Conservation (phyloP, 352 stramenopile genomes). For the Globisporangium viniferum region DNA sequence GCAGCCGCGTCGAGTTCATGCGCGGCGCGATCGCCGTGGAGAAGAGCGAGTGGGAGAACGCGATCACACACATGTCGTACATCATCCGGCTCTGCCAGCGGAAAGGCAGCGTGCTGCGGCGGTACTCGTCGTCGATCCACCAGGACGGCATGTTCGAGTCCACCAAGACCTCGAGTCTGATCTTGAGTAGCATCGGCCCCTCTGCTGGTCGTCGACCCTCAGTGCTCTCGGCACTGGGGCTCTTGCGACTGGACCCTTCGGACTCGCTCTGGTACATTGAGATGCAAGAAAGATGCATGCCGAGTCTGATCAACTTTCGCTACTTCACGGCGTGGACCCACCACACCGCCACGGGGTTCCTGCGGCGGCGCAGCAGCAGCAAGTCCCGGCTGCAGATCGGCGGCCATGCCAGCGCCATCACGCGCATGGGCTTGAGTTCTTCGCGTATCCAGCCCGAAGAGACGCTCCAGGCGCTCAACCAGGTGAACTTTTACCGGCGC, state of each 20-base stretch:
- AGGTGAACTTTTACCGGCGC: slow-evolving; percentile 63
- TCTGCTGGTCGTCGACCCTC: background rate
- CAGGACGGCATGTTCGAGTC: slow-evolving; percentile 26
- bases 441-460: slow-evolving; percentile 50
- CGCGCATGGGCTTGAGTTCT: slow-evolving; percentile 12
- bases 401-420: background rate
- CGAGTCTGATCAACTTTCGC: slow-evolving; percentile 41
- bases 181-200: slow-evolving; percentile 23
- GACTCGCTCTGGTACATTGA: slow-evolving; percentile 19
- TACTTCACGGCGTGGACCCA: slow-evolving; percentile 28
- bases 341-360: background rate
- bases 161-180: slow-evolving; percentile 19
- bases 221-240: background rate
- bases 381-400: background rate
- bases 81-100: slow-evolving; percentile 61
- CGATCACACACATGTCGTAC: slow-evolving; percentile 61
- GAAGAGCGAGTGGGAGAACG: slow-evolving; percentile 63
- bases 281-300: slow-evolving; percentile 37
- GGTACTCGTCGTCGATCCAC: slow-evolving; percentile 50
- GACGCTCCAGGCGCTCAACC: slow-evolving; percentile 44
- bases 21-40: slow-evolving; percentile 63
- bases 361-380: background rate
- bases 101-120: slow-evolving; percentile 52
- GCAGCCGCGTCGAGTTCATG: slow-evolving; percentile 75
- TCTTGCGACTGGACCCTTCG: slow-evolving; percentile 12